phyloP scores from a whole-genome alignment of 805 yeast genomes.

The Candida germanica region DNA sequence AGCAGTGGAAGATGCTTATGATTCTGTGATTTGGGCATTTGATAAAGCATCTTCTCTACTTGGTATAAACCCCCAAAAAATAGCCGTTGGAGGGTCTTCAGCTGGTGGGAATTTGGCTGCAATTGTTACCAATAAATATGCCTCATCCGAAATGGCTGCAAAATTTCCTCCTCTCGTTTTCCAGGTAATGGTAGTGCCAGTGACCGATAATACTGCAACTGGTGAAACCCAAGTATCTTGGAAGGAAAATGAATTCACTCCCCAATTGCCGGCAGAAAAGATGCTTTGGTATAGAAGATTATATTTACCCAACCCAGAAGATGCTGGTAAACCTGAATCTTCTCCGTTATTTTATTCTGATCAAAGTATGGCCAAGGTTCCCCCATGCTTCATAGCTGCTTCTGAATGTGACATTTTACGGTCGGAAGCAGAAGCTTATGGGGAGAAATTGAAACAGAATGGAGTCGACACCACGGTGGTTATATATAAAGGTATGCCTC shows the following conservation, averaged over 20 bases:
- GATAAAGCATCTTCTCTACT: constrained; percentile 18
- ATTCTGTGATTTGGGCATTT: constrained; percentile 29
- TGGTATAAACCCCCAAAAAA: constrained; percentile 26
- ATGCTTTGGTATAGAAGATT: constrained; percentile 45
- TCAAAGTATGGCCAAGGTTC: constrained; percentile 35
- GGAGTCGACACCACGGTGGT: constrained; percentile 33
- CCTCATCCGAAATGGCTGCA: constrained; percentile 18
- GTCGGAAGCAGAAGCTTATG: constrained; percentile 44
- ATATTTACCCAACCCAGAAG: constrained; percentile 34
- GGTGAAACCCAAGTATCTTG: constrained; percentile 33
- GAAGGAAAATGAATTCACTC: constrained; percentile 36
- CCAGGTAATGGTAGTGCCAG: constrained; percentile 45
- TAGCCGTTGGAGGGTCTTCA: constrained; percentile 46
- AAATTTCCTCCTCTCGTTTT: constrained; percentile 31
- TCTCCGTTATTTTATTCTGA: constrained; percentile 42
- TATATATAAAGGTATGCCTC: constrained; percentile 44
- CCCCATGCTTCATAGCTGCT: constrained; percentile 41
- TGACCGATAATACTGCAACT: constrained; percentile 41
- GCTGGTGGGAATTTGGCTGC: constrained; percentile 44
- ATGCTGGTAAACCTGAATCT: constrained; percentile 29
- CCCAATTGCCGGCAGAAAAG: constrained; percentile 44
- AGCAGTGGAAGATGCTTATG: constrained; percentile 42
- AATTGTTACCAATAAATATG: constrained; percentile 33
- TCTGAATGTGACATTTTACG: constrained; percentile 45
- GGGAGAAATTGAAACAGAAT: constrained; percentile 32